These are phyloP conservation scores for Nitzschia palea DNA, from an alignment of 108 stramenopile genomes.

Conservation along the genomic window DNA sequence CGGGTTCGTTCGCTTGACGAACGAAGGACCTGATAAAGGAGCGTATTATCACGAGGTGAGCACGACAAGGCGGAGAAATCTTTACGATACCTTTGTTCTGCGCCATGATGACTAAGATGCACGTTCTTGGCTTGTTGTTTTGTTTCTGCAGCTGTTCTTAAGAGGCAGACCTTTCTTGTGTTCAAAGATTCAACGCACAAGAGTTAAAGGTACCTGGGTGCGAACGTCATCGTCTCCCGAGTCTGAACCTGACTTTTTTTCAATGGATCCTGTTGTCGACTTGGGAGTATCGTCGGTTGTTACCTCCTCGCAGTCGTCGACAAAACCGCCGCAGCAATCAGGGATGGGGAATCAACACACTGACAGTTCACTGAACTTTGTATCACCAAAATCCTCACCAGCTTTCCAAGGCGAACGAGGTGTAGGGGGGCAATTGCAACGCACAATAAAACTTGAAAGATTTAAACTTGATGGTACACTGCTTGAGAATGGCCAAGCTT, in stretches of 20 bases:
- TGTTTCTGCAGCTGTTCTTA: conserved; percentile 15
- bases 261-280: conserved; percentile 19
- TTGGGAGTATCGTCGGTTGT: too few species aligned
- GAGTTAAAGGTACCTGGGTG: conserved; percentile 33
- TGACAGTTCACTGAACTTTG: too few species aligned
- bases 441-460: too few species aligned
- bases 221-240: conserved; percentile 24
- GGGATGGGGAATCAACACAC: too few species aligned
- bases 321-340: too few species aligned
- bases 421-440: too few species aligned
- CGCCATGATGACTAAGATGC: background rate
- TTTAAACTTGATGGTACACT: too few species aligned
- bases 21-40: conserved; percentile 35
- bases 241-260: conserved; percentile 30
- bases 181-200: conserved; percentile 23
- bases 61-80: background rate
- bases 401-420: too few species aligned
- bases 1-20: conserved; percentile 64
- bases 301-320: too few species aligned
- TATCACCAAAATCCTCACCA: background rate
- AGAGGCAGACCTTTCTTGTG: conserved; percentile 18
- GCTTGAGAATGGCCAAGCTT: too few species aligned
- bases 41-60: conserved; percentile 43
- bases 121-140: too few species aligned
- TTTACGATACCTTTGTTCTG: background rate